phyloP scores from a whole-genome alignment of 2,329 filamentous ascomycete genomes.

The Aphanocladium album region DNA sequence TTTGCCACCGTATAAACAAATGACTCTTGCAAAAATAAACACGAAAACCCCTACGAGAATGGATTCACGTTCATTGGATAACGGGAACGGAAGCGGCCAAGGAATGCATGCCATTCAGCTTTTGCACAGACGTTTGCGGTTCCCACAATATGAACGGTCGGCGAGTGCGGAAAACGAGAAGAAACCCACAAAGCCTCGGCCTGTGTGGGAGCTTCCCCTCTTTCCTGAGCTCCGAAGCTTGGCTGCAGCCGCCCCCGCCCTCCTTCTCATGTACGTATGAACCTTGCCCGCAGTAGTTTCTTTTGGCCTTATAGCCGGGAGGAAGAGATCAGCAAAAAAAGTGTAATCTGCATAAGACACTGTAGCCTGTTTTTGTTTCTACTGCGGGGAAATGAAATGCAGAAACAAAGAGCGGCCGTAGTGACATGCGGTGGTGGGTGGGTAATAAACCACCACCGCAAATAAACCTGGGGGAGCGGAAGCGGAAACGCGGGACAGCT shows the following conservation, averaged over 20 bases:
- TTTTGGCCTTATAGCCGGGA: neutral
- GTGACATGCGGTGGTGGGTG: neutral
- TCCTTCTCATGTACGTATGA: neutral
- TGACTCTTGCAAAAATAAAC: neutral
- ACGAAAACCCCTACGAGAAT: neutral
- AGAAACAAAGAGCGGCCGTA: neutral
- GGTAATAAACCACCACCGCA: neutral
- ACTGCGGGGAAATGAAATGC: neutral
- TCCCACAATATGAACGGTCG: neutral
- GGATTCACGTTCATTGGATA: neutral
- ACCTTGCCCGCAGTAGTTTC: neutral
- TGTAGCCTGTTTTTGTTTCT: neutral
- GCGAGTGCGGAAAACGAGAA: too few species aligned
- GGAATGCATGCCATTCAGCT: neutral
- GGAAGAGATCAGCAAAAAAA: neutral
- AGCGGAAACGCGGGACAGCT: too few species aligned
- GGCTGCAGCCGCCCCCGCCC: neutral
- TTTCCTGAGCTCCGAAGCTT: neutral
- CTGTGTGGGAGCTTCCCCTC: slow-evolving; percentile 6
- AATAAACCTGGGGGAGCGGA: neutral
- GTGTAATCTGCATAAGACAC: neutral
- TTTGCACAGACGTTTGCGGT: slow-evolving; percentile 3
- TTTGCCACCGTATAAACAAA: neutral
- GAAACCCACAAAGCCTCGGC: neutral
- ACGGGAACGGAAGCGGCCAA: neutral